Percentiles rank a stretch among this genome's conserved stretches.
Evolutionary conservation across 176 grass and related monocot species (phyloP).

Genomic region (Pontederia crassipes): DNA sequence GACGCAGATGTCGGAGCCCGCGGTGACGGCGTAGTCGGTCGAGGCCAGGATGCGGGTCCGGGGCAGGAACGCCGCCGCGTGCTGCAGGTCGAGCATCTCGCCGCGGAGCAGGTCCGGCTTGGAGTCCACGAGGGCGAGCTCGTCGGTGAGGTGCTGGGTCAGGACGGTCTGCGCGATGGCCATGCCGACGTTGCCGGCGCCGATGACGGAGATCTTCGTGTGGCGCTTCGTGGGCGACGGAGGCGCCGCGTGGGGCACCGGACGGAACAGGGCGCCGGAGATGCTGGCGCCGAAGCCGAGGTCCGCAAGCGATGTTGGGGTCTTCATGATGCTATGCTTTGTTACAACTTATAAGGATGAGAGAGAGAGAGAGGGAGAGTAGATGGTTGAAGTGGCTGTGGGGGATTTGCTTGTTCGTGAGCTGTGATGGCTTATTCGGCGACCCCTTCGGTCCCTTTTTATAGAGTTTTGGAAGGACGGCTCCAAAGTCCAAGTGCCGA

Average conservation of each 20-base stretch:
- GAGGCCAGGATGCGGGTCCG: slow-evolving; percentile 39
- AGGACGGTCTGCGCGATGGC: slow-evolving; percentile 90
- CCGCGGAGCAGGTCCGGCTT: slow-evolving; percentile 59
- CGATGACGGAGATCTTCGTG: slow-evolving; percentile 58
- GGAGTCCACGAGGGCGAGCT: slow-evolving; percentile 78
- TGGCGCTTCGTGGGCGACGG: slow-evolving; percentile 13
- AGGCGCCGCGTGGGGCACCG: slow-evolving; percentile 5
- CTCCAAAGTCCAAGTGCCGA: too few species aligned
- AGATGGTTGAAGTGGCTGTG: too few species aligned
- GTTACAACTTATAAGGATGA: too few species aligned
- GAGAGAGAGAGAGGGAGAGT: too few species aligned
- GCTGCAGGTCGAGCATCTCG: slow-evolving; percentile 90
- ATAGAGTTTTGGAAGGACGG: too few species aligned
- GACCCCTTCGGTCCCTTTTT: too few species aligned
- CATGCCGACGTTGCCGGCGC: slow-evolving; percentile 83
- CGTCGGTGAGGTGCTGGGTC: slow-evolving; percentile 56
- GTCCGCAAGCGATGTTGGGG: slow-evolving; percentile 29
- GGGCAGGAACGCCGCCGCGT: slow-evolving; percentile 74
- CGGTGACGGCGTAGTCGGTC: slow-evolving; percentile 35
- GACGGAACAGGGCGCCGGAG: slow-evolving; percentile 33
- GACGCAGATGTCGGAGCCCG: slow-evolving; percentile 40
- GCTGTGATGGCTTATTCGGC: too few species aligned
- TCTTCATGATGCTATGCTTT: too few species aligned
- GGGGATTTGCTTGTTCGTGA: too few species aligned
- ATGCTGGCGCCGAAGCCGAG: slow-evolving; percentile 42